These are phyloP conservation scores for Pichia sp. DNA, from an alignment of 1,139 yeast species.

Conservation along the genomic window DNA sequence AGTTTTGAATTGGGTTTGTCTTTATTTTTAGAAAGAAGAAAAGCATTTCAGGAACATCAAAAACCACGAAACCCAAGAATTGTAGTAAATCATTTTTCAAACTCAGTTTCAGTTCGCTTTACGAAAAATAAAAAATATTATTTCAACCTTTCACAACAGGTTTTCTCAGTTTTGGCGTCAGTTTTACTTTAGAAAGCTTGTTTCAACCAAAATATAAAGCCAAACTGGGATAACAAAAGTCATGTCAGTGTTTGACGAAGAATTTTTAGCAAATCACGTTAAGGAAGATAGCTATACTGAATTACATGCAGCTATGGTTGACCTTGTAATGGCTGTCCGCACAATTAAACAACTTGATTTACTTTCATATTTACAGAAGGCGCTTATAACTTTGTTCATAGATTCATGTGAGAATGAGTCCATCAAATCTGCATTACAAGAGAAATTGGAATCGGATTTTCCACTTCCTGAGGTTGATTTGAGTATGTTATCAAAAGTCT, in stretches of 20 bases:
- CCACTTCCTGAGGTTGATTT: slow-evolving; percentile 5
- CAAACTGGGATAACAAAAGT: not conserved
- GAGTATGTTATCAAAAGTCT: slow-evolving; percentile 1
- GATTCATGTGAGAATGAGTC: slow-evolving; percentile 3
- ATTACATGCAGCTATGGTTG: slow-evolving; percentile 39
- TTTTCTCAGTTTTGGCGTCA: not conserved
- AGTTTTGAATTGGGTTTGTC: not conserved
- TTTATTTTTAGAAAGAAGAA: not conserved
- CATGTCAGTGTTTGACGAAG: not conserved
- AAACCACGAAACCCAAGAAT: not conserved
- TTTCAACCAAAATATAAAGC: not conserved
- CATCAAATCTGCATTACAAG: not conserved
- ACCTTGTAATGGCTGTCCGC: slow-evolving; percentile 38
- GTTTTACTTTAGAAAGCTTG: not conserved
- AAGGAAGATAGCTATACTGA: slow-evolving; percentile 1
- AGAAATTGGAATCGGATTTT: slow-evolving; percentile 3
- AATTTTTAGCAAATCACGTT: not conserved
- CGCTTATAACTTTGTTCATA: slow-evolving; percentile 8
- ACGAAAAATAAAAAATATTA: not conserved
- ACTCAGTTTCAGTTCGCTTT: not conserved
- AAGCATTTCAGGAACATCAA: not conserved
- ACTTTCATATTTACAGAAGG: slow-evolving; percentile 15
- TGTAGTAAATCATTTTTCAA: not conserved
- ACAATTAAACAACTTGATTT: slow-evolving; percentile 22
- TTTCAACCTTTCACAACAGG: not conserved